Evolutionary conservation across 495 filamentous ascomycete species (phyloP).

Genomic region (Oleoguttula mirabilis): DNA sequence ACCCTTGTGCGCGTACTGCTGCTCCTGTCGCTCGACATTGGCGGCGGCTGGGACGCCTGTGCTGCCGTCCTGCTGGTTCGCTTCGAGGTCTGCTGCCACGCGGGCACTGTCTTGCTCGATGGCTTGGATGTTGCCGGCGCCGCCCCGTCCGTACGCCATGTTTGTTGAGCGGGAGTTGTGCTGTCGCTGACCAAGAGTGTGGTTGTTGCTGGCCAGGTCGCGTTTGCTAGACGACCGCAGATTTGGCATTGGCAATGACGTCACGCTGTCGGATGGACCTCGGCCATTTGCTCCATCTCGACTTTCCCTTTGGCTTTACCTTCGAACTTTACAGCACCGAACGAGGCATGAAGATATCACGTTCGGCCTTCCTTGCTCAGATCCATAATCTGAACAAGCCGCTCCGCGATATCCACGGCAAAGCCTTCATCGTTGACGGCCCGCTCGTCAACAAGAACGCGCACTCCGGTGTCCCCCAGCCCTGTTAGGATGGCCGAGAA

Average conservation of each 20-base stretch:
- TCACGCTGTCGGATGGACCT: too few species aligned
- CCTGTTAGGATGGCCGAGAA: slow-evolving; percentile 20
- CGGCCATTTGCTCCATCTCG: too few species aligned
- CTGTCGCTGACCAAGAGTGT: too few species aligned
- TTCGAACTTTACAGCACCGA: too few species aligned
- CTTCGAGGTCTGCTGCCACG: slow-evolving; percentile 23
- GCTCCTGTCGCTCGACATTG: slow-evolving; percentile 4
- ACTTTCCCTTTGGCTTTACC: too few species aligned
- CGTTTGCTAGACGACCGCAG: too few species aligned
- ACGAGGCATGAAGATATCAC: too few species aligned
- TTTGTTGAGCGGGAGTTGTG: too few species aligned
- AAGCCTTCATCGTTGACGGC: slow-evolving; percentile 39
- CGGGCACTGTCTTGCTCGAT: slow-evolving; percentile 40
- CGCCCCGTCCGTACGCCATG: slow-evolving; percentile 39
- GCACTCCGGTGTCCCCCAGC: slow-evolving; percentile 30
- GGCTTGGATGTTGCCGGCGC: slow-evolving; percentile 51
- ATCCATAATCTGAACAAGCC: slow-evolving; percentile 15
- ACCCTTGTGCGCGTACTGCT: slow-evolving; percentile 40
- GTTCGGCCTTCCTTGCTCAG: neutral
- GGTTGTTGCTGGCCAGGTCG: too few species aligned
- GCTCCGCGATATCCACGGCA: slow-evolving; percentile 33
- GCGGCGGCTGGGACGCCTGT: slow-evolving; percentile 5
- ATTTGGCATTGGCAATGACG: too few species aligned
- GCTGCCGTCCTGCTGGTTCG: slow-evolving; percentile 14
- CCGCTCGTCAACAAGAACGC: slow-evolving; percentile 27